phyloP scores from a whole-genome alignment of 2,329 filamentous ascomycete species.

The Sporothrix dimorphospora region DNA sequence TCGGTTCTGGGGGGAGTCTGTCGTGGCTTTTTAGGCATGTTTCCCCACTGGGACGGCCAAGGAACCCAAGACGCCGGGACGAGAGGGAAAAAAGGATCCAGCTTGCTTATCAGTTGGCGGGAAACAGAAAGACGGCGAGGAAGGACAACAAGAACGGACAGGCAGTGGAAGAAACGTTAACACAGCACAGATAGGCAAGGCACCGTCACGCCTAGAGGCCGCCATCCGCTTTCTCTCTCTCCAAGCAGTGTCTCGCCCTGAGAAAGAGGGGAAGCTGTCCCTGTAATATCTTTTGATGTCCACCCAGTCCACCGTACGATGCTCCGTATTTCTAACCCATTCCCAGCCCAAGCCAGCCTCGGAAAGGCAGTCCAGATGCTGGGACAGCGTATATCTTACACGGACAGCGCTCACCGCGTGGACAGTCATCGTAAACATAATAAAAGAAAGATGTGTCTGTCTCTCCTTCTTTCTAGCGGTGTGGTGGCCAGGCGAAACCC shows the following conservation, averaged over 20 bases:
- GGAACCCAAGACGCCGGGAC: neutral
- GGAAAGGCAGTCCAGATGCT: no score
- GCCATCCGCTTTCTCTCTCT: neutral
- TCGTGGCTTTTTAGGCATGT: neutral
- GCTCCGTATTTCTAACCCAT: neutral
- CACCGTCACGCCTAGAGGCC: neutral
- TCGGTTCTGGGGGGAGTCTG: no score
- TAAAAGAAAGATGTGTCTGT: neutral
- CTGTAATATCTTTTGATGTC: neutral
- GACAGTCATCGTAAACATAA: neutral
- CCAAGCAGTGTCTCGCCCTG: neutral
- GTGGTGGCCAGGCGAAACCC: conserved; percentile 8
- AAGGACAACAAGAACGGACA: neutral
- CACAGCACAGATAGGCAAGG: neutral
- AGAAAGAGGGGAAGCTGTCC: neutral
- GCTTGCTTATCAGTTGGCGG: neutral
- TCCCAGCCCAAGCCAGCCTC: neutral
- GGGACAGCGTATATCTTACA: no score
- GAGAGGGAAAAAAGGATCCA: neutral
- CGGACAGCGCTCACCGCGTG: neutral
- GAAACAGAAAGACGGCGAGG: neutral
- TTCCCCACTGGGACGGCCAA: neutral
- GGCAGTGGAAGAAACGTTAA: no score
- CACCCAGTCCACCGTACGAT: neutral
- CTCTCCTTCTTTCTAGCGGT: conserved; percentile 3